phyloP scores from a whole-genome alignment of 805 yeast genomes.

The Cyberlindnera americana region DNA sequence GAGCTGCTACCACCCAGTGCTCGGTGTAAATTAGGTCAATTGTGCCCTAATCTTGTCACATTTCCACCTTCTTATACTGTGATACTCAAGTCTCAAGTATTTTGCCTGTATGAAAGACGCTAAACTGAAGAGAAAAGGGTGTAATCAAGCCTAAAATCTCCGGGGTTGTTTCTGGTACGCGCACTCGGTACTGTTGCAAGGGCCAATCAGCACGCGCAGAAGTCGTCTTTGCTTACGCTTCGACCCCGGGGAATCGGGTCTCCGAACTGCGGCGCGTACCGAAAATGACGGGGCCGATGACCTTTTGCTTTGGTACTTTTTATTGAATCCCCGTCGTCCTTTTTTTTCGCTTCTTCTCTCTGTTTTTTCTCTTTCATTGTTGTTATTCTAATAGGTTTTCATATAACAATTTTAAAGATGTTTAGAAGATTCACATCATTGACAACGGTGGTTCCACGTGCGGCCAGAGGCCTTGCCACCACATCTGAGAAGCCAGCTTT shows the following conservation, averaged over 20 bases:
- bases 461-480: constrained; percentile 26
- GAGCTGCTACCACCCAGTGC: too few species aligned
- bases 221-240: constrained; percentile 15
- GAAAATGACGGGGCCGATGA: constrained; percentile 22
- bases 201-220: constrained; percentile 17
- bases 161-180: too few species aligned
- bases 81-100: too few species aligned
- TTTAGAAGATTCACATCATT: not conserved
- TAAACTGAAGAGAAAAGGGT: not conserved
- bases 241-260: constrained; percentile 11
- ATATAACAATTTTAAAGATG: not conserved
- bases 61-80: too few species aligned
- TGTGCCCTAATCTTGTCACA: too few species aligned
- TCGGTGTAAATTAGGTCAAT: too few species aligned
- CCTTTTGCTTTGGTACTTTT: not conserved
- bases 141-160: too few species aligned
- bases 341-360: not conserved
- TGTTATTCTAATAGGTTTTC: too few species aligned
- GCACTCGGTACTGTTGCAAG: too few species aligned
- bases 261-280: constrained; percentile 3
- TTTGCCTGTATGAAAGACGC: too few species aligned
- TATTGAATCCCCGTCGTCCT: not conserved
- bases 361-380: too few species aligned
- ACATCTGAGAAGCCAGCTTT: constrained; percentile 53
- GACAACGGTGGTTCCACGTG: not conserved